A percentile compares a stretch with the other conserved stretches of the same genome.
Conservation (phyloP, 2,329 filamentous ascomycete genomes). For the Venturia oleaginea region DNA sequence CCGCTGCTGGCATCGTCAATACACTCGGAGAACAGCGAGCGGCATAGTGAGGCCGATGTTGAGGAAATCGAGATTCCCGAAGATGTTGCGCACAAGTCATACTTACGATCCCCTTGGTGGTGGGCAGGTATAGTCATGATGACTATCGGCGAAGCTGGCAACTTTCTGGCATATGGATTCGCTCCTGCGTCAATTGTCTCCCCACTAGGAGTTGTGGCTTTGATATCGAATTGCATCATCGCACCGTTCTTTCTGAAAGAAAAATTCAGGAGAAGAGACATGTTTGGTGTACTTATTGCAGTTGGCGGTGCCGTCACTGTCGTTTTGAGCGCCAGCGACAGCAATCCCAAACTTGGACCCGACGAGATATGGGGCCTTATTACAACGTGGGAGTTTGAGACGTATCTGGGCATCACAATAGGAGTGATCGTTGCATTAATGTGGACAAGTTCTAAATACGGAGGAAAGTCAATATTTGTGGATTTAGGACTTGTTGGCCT, state of each 20-base stretch:
- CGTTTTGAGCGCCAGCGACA: conserved; percentile 79
- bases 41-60: not conserved
- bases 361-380: conserved; percentile 87
- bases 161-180: conserved; percentile 96
- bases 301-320: conserved; percentile 84
- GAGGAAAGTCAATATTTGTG: conserved; percentile 78
- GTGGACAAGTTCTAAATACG: conserved; percentile 74
- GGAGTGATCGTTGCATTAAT: conserved; percentile 67
- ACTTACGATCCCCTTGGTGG: conserved; percentile 90
- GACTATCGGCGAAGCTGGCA: conserved; percentile 85
- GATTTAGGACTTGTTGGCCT: conserved; percentile 88
- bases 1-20: conserved; percentile 7
- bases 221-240: conserved; percentile 95
- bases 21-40: conserved; percentile 6
- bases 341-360: conserved; percentile 84
- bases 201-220: conserved; percentile 88
- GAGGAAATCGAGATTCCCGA: not conserved
- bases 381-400: conserved; percentile 77
- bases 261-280: conserved; percentile 72
- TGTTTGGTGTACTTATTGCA: conserved; percentile 79
- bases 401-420: conserved; percentile 73
- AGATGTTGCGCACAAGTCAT: conserved; percentile 49
- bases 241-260: conserved; percentile 92
- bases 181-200: conserved; percentile 96
- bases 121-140: conserved; percentile 92